Base-by-base conservation (phyloP, 148 eudicot genomes). In the Simmondsia chinensis region DNA sequence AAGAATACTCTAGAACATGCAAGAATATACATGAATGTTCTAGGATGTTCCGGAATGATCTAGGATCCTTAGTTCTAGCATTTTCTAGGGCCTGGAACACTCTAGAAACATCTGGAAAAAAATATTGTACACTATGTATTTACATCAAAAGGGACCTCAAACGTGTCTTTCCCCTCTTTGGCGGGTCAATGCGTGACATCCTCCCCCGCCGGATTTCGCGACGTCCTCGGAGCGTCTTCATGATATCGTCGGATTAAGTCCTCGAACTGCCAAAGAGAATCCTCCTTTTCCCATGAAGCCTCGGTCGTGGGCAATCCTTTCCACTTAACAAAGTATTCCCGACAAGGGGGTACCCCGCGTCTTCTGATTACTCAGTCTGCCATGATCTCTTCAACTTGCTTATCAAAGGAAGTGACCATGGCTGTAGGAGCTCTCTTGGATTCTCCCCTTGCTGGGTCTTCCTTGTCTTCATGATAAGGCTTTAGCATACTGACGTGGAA, bases 401-500 rank as follows among this genome's bases (percentile, higher is more conserved):
- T 33, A 2, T 48, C 30, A 11, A 11, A 16, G 4, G 34, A 6
- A 2, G 15, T 9, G 1, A 1, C 9, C 4, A 48, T 33, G 11
- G 25, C n/a, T 5, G 7, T 34, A 1, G 53, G 30, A 6, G 53
- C 39, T 7, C 53, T 0, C 0, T 2, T 9, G 0, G 40, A 33
- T 1, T 10, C 7, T 1, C 20, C 20, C 11, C 28, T 2, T 1
- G 5, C 2, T 1, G 9, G 20, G 5, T 48, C 19, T 5, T 18
- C 17, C 7, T 10, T 4, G 11, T 22, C 41, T n/a, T 2, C 10
- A n/a, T 43, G 15, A 14, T 22, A 25, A 4, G 30, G 20, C 18
- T 43, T 43, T 28, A 23, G 30, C n/a, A 43, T 8, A 4, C 17
- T 43, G 6, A 43, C 47, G 12, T 43, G 17, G 9, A 43, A 43